A percentile compares a stretch with the other conserved stretches of the same genome.
Conservation (phyloP, 345 rosid genomes). For the Hypericum perforatum region DNA sequence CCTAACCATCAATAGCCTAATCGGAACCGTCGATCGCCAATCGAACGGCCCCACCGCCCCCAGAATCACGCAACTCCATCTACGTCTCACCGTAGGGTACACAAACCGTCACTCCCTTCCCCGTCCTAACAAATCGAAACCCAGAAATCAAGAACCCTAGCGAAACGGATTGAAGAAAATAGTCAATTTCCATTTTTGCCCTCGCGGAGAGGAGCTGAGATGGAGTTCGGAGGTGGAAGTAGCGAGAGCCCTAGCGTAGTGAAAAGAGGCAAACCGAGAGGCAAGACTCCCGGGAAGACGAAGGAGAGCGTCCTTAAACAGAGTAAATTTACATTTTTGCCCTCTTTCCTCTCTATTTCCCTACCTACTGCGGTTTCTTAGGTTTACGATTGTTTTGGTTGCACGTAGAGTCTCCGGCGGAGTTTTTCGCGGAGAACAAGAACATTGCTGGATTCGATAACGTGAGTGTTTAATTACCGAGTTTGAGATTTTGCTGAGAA, state of each 20-base stretch:
- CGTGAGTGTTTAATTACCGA: conserved; percentile 30
- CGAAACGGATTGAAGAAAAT: no score
- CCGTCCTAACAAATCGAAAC: no score
- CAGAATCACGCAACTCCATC: no score
- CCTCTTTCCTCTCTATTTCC: not conserved
- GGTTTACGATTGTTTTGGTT: conserved; percentile 2
- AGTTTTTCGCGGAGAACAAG: conserved; percentile 97
- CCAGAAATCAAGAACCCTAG: no score
- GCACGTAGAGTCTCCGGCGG: conserved; percentile 89
- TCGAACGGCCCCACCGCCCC: no score
- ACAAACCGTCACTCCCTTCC: no score
- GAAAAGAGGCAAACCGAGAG: conserved; percentile 45
- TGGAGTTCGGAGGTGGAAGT: conserved; percentile 29
- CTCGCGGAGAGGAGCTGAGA: conserved; percentile 6
- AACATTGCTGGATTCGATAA: conserved; percentile 98
- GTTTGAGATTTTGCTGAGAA: not conserved
- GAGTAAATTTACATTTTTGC: conserved; percentile 31
- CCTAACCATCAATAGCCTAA: no score
- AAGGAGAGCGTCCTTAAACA: conserved; percentile 81
- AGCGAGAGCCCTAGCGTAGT: conserved; percentile 36
- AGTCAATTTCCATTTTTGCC: no score
- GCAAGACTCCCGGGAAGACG: conserved; percentile 38
- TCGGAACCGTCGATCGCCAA: no score
- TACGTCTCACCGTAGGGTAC: no score
- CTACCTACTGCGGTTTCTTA: not conserved